Base-by-base conservation (phyloP, 2,329 filamentous ascomycete species). In the Neofusicoccum cordaticola region DNA sequence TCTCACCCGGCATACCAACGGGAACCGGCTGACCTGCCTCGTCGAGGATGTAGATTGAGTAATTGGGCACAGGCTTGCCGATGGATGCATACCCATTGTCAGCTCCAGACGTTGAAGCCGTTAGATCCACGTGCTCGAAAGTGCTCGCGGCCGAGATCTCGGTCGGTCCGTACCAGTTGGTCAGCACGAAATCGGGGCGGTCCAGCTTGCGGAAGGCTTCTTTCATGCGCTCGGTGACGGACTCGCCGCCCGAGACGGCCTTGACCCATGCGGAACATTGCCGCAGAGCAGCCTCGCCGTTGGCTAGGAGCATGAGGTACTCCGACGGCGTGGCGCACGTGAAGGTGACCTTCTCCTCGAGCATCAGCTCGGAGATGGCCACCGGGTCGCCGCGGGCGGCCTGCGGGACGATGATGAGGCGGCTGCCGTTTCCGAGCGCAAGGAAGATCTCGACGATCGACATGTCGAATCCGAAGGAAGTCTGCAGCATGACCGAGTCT, bases 401-500 rank as follows among this genome's bases (percentile, higher is more conserved):
- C 4, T 67, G 52, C 0, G 77, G 71, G 0, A 74, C 77, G 3
- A 84, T 67, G 22, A 74, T 67, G 0, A 83, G 61, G 1, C 66
- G 72, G 1, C 76, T 80, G 39, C 81, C 81, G 22, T 72, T 67
- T 66, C 74, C 72, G n/a, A 83, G 69, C 0, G 79, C 78, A 5
- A 70, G 70, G 56, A 81, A 77, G 3, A 79, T 75, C 64, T 82
- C 80, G 62, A 75, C 68, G 2, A 81, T 68, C n/a, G 74, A 77
- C 13, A 75, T 71, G 67, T 81, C 79, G 60, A 82, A 81, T 3
- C 74, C 77, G 52, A 77, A 76, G 0, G 77, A 68, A 0, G 74
- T 72, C 64, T 79, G 79, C 52, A 82, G 79, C 11, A 88, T 79
- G 4, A 87, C 83, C 3, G 87, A 80, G 13, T 84, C 85, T 12